Evolutionary conservation across 352 stramenopile species (phyloP).

Genomic region (Phytophthora tentaculata): DNA sequence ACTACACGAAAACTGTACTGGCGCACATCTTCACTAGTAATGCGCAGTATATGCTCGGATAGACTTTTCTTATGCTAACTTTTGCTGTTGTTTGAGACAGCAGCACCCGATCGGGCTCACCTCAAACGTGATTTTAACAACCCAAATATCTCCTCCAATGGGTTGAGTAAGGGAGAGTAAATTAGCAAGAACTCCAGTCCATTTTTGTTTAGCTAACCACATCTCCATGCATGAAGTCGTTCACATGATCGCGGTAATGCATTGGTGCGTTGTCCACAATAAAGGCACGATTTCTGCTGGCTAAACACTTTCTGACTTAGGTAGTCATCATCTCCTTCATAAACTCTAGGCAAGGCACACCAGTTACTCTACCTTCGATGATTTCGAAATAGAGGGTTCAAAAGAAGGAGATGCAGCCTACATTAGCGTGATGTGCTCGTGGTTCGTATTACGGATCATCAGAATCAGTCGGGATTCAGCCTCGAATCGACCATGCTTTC

Average conservation of each 20-base stretch:
- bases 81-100: neutral
- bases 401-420: no score
- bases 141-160: neutral
- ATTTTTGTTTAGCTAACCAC: neutral
- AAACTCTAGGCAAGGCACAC: neutral
- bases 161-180: no score
- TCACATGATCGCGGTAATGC: neutral
- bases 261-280: conserved; percentile 3
- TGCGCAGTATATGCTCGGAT: neutral
- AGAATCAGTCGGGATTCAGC: neutral
- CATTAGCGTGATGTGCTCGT: neutral
- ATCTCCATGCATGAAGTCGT: neutral
- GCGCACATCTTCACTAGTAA: neutral
- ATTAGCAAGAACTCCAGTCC: conserved; percentile 6
- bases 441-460: neutral
- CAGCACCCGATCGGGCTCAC: neutral
- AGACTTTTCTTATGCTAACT: neutral
- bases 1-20: neutral
- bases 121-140: neutral
- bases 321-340: conserved; percentile 5
- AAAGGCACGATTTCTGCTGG: neutral
- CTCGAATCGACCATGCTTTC: neutral
- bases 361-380: neutral
- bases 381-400: no score
- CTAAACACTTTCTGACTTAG: neutral